Percentiles rank a stretch among this genome's conserved stretches.
phyloP scores from a whole-genome alignment of 2,329 filamentous ascomycete genomes.

The Colletotrichum sp. region DNA sequence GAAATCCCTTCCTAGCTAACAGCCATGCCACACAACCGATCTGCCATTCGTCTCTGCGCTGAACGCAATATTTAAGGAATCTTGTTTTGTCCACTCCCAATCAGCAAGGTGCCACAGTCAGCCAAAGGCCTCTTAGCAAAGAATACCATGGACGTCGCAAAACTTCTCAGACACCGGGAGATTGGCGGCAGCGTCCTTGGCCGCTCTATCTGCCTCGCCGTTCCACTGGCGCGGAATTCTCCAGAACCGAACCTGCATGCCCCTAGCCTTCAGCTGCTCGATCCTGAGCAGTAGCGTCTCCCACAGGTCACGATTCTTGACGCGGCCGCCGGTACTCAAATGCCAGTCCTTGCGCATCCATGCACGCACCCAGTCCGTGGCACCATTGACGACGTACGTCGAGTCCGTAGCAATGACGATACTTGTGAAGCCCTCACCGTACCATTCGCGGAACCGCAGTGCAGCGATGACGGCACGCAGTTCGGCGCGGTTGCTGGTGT shows the following conservation, averaged over 20 bases:
- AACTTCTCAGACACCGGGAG: not conserved
- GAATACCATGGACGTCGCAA: not conserved
- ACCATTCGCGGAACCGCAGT: constrained; percentile 50
- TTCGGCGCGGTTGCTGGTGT: constrained; percentile 60
- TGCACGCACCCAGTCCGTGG: constrained; percentile 43
- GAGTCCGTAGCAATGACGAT: constrained; percentile 62
- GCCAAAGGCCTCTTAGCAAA: not conserved
- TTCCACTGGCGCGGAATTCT: constrained; percentile 50
- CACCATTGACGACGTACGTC: constrained; percentile 51
- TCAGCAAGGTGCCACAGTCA: not conserved
- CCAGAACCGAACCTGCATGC: constrained; percentile 43
- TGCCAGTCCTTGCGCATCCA: constrained; percentile 54
- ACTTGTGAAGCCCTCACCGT: constrained; percentile 39
- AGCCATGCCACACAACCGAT: not conserved
- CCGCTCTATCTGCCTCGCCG: constrained; percentile 41
- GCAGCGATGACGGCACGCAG: constrained; percentile 59
- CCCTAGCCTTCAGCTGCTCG: constrained; percentile 26
- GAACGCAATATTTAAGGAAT: not conserved
- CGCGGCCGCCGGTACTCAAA: constrained; percentile 32
- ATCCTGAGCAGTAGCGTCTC: constrained; percentile 47
- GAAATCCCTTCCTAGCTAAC: not conserved
- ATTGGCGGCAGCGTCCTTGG: constrained; percentile 34
- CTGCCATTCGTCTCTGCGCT: not conserved
- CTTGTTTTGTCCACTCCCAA: not conserved
- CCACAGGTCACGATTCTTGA: constrained; percentile 61